Conservation (phyloP, 495 filamentous ascomycete genomes). For the Penicillium samsonianum region DNA sequence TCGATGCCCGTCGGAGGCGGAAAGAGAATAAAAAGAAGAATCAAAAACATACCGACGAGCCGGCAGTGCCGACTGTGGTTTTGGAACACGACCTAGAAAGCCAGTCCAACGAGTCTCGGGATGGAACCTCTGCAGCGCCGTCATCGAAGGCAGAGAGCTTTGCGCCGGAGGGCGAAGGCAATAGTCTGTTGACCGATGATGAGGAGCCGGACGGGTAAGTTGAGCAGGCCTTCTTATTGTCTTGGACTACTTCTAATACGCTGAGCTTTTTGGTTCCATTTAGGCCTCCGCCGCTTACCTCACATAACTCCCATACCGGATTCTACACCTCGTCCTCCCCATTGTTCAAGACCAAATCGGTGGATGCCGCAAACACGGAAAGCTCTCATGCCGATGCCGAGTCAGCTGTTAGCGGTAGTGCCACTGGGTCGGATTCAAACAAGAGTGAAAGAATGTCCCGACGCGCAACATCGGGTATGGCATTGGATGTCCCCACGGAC, state of each 20-base stretch:
- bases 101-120: slow-evolving; percentile 32
- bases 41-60: slow-evolving; percentile 34
- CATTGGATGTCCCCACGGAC: slow-evolving; percentile 36
- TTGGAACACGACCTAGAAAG: slow-evolving; percentile 26
- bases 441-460: slow-evolving; percentile 23
- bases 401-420: slow-evolving; percentile 37
- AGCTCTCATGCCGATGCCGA: slow-evolving; percentile 29
- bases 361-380: slow-evolving; percentile 34
- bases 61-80: slow-evolving; percentile 24
- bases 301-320: slow-evolving; percentile 74
- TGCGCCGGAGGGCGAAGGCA: slow-evolving; percentile 34
- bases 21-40: slow-evolving; percentile 45
- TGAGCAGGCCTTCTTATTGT: slow-evolving; percentile 1
- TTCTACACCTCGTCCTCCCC: slow-evolving; percentile 83
- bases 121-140: slow-evolving; percentile 24
- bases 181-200: slow-evolving; percentile 68
- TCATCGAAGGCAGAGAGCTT: slow-evolving; percentile 35
- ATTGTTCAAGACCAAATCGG: slow-evolving; percentile 62
- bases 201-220: slow-evolving; percentile 71
- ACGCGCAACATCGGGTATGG: slow-evolving; percentile 26
- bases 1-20: slow-evolving; percentile 48
- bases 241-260: slow-evolving; percentile 29
- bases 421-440: slow-evolving; percentile 28
- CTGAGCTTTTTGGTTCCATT: slow-evolving; percentile 2
- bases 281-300: slow-evolving; percentile 64